phyloP scores from a whole-genome alignment of 306 rosid species.

The Lotus japonicus region DNA sequence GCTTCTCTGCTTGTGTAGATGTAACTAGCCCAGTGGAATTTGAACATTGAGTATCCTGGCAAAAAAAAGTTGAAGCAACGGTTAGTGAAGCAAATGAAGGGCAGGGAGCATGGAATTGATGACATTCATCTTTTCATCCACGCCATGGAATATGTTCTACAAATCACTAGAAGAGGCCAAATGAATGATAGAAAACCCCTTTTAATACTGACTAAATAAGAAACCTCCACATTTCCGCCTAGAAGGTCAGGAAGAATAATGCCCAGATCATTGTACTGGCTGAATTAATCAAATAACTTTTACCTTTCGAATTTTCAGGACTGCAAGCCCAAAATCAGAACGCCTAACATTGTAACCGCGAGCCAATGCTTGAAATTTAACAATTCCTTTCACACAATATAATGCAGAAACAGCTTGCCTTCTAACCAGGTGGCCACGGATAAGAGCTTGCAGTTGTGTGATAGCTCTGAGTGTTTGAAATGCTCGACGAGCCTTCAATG shows the following conservation, averaged over 20 bases:
- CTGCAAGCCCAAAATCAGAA: slow-evolving; percentile 36
- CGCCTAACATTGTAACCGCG: slow-evolving; percentile 46
- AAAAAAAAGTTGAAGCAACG: slow-evolving; percentile 7
- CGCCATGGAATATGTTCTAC: not conserved
- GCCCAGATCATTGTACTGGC: slow-evolving; percentile 3
- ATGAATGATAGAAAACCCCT: not conserved
- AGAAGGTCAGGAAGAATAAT: not conserved
- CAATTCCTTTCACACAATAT: slow-evolving; percentile 44
- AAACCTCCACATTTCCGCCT: not conserved
- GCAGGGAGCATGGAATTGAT: not conserved
- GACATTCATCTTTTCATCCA: not conserved
- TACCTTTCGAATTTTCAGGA: slow-evolving; percentile 35
- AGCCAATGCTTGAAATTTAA: slow-evolving; percentile 40
- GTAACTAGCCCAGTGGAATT: slow-evolving; percentile 21
- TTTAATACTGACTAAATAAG: not conserved
- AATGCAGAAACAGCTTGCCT: slow-evolving; percentile 59
- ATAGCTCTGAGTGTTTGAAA: slow-evolving; percentile 33
- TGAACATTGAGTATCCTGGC: slow-evolving; percentile 26
- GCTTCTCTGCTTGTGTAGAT: slow-evolving; percentile 28
- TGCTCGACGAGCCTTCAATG: slow-evolving; percentile 40
- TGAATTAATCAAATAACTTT: slow-evolving; percentile 5
- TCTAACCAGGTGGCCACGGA: slow-evolving; percentile 51
- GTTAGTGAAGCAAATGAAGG: slow-evolving; percentile 2
- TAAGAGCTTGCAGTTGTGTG: slow-evolving; percentile 46
- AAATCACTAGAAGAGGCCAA: not conserved